Conservation (phyloP, 352 stramenopile genomes). For the Pythium phragmitis region DNA sequence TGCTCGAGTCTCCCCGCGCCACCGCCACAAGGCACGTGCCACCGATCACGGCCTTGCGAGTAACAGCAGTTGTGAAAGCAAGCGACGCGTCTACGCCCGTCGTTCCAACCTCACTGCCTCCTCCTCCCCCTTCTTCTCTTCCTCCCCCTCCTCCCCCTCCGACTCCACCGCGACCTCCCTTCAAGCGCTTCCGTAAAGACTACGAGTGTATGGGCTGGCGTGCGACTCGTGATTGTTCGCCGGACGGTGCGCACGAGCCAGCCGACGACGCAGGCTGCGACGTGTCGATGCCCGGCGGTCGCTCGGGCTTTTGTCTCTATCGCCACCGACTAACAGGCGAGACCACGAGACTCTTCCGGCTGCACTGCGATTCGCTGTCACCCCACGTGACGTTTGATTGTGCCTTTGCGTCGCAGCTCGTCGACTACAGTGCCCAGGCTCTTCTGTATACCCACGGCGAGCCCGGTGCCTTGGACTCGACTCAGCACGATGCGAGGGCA, state of each 20-base stretch:
- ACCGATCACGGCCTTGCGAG: background rate
- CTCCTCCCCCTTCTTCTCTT: background rate
- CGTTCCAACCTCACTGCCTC: background rate
- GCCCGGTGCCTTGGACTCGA: background rate
- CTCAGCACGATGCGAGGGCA: conserved; percentile 18
- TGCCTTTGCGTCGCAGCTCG: background rate
- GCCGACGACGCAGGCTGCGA: conserved; percentile 40
- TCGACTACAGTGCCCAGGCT: conserved; percentile 1
- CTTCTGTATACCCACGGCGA: conserved; percentile 5
- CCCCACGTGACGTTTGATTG: conserved; percentile 15
- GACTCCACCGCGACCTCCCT: background rate
- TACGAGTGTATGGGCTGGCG: conserved; percentile 56
- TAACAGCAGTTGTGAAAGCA: background rate
- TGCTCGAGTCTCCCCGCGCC: background rate
- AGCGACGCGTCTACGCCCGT: background rate
- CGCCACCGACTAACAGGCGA: conserved; percentile 17
- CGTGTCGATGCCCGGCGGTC: conserved; percentile 20
- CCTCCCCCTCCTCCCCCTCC: background rate
- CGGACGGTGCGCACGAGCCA: conserved; percentile 33
- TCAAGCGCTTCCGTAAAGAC: conserved; percentile 1
- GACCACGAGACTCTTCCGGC: conserved; percentile 19
- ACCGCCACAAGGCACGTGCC: background rate
- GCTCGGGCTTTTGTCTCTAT: conserved; percentile 26
- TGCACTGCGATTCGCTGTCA: conserved; percentile 21
- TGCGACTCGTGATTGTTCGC: conserved; percentile 40